These are phyloP conservation scores for Macrophomina phaseolina DNA, from an alignment of 2,329 filamentous ascomycete genomes.

Conservation along the genomic window DNA sequence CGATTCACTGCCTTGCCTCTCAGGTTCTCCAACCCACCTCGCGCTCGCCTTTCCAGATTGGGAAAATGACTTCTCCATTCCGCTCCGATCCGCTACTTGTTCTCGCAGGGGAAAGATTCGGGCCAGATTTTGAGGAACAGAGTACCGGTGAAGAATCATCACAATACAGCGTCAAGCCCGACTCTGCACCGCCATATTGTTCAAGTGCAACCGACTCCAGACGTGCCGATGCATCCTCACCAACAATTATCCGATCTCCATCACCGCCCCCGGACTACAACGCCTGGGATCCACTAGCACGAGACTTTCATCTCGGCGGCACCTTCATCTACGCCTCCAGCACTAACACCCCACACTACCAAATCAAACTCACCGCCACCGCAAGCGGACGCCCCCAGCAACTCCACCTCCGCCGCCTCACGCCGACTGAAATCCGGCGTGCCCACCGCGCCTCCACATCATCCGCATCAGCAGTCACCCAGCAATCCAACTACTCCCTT, in stretches of 20 bases:
- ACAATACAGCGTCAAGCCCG: background rate
- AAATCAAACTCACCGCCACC: constrained; percentile 32
- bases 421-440: constrained; percentile 29
- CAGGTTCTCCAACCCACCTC: background rate
- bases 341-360: constrained; percentile 34
- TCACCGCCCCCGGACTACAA: constrained; percentile 31
- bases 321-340: constrained; percentile 34
- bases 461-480: constrained; percentile 27
- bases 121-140: background rate
- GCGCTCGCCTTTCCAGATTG: background rate
- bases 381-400: constrained; percentile 27
- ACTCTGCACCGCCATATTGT: background rate
- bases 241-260: background rate
- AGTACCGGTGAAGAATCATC: background rate
- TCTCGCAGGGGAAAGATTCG: background rate
- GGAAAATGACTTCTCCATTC: background rate
- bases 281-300: constrained; percentile 30
- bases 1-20: background rate
- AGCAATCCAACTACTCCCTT: constrained; percentile 28
- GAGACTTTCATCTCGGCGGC: constrained; percentile 30
- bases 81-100: background rate
- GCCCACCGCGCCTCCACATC: constrained; percentile 17
- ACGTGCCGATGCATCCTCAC: background rate
- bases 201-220: background rate
- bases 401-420: constrained; percentile 34